phyloP scores from a whole-genome alignment of 139 green algal species.

The Volvox reticuliferus region DNA sequence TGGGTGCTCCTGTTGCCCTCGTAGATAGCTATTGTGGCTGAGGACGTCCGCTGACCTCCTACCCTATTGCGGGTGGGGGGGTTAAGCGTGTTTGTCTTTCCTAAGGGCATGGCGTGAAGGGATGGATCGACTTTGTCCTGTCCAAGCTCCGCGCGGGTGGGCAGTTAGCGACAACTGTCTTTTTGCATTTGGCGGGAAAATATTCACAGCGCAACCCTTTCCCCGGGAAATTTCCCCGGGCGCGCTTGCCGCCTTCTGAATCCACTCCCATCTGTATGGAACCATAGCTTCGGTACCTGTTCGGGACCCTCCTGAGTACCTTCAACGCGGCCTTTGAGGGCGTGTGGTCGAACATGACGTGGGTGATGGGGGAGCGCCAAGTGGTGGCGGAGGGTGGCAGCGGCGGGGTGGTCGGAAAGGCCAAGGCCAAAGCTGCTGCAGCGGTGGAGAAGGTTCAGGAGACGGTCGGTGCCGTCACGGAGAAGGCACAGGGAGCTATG shows the following conservation, averaged over 20 bases:
- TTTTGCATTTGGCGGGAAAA: too few species aligned
- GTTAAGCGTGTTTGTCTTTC: too few species aligned
- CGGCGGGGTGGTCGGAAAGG: not conserved
- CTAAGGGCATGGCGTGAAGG: too few species aligned
- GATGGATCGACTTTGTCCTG: too few species aligned
- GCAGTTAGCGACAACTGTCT: too few species aligned
- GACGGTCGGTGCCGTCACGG: not conserved
- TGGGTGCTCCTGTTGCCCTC: too few species aligned
- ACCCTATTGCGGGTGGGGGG: too few species aligned
- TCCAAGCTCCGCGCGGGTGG: too few species aligned
- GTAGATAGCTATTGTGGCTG: too few species aligned
- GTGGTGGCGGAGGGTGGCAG: not conserved
- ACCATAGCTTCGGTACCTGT: not conserved
- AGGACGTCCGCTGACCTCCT: too few species aligned
- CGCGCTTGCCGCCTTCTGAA: not conserved
- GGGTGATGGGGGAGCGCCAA: conserved; percentile 2
- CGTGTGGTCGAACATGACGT: conserved; percentile 21
- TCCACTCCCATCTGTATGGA: too few species aligned
- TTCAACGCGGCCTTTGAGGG: conserved; percentile 16
- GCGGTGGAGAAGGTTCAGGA: conserved; percentile 1
- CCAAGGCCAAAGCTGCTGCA: conserved; percentile 3
- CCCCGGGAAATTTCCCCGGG: not conserved
- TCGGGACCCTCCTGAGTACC: not conserved
- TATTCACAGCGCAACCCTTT: not conserved
- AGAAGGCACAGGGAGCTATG: not conserved